Percentiles rank a stretch among this genome's conserved stretches.
These are phyloP conservation scores for Acanthamoeba divionensis DNA, from an alignment of 208 protist species.

Conservation along the genomic window DNA sequence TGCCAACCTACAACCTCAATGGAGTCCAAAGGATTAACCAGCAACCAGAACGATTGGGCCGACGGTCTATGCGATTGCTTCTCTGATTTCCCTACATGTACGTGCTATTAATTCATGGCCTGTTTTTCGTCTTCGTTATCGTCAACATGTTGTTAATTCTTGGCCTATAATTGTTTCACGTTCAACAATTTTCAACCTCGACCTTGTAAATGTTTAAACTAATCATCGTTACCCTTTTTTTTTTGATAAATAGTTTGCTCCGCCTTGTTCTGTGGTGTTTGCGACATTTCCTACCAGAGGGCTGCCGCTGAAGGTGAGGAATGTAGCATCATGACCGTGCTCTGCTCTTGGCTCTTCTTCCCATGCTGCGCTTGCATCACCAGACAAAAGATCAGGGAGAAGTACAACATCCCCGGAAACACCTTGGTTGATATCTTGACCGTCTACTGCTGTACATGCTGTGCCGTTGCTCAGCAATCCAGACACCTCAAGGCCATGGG, in stretches of 20 bases:
- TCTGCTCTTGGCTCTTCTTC: not conserved
- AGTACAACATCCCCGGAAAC: conserved; percentile 43
- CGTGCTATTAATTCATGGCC: not conserved
- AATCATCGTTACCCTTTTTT: not conserved
- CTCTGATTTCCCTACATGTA: conserved; percentile 15
- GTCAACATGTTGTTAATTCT: not conserved
- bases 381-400: conserved; percentile 27
- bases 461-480: conserved; percentile 4
- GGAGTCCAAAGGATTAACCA: too few relatives aligned
- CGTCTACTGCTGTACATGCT: not conserved
- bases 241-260: not conserved
- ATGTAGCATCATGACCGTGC: not conserved
- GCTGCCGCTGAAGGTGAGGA: conserved; percentile 1
- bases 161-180: not conserved
- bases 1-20: not conserved
- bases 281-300: conserved; percentile 8
- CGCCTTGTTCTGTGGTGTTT: conserved; percentile 17
- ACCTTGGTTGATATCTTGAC: not conserved
- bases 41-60: conserved; percentile 29
- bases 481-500: conserved; percentile 36
- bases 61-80: conserved; percentile 35
- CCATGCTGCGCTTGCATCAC: conserved; percentile 3
- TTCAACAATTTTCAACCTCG: not conserved
- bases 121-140: not conserved
- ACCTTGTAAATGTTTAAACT: not conserved